phyloP scores from a whole-genome alignment of 2,329 filamentous ascomycete genomes.

The Penicillium sclerotiorum region DNA sequence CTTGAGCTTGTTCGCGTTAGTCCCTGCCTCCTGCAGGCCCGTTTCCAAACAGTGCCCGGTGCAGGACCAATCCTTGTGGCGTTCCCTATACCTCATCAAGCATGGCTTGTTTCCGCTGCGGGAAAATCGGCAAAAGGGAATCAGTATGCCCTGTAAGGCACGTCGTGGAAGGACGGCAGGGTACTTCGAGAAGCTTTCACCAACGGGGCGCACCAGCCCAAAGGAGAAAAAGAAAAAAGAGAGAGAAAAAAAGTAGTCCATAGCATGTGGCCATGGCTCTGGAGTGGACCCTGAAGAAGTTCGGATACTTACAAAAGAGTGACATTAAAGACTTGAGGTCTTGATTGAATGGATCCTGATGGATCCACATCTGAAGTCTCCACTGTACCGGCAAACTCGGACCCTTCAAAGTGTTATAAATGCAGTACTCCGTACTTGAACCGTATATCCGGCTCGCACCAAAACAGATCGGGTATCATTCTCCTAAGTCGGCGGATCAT shows the following conservation, averaged over 20 bases:
- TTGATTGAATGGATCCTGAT: conserved; percentile 9
- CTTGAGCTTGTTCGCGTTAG: not conserved
- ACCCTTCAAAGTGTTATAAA: not conserved
- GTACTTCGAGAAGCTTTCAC: not conserved
- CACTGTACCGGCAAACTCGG: not conserved
- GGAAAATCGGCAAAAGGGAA: not conserved
- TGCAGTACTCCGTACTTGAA: not conserved
- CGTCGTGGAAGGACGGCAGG: not conserved
- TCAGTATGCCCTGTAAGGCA: not conserved
- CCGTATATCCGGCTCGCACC: conserved; percentile 1
- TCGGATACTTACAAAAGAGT: too few species aligned
- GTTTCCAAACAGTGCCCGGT: conserved; percentile 5
- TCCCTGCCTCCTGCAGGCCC: conserved; percentile 9
- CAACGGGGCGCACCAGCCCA: too few species aligned
- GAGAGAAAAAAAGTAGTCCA: conserved; percentile 1
- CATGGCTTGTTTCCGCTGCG: not conserved
- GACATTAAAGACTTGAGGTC: too few species aligned
- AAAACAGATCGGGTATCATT: conserved; percentile 2
- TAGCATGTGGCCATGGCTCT: conserved; percentile 17
- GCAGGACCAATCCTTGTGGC: conserved; percentile 2
- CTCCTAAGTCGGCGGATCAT: conserved; percentile 6
- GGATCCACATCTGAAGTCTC: not conserved
- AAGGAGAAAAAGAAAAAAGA: not conserved
- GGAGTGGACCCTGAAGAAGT: conserved; percentile 9
- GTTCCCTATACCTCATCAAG: not conserved